Evolutionary conservation across 495 filamentous ascomycete species (phyloP), one percentile per base, ranked within the genome.

Genomic region (Ramalina intermedia): DNA sequence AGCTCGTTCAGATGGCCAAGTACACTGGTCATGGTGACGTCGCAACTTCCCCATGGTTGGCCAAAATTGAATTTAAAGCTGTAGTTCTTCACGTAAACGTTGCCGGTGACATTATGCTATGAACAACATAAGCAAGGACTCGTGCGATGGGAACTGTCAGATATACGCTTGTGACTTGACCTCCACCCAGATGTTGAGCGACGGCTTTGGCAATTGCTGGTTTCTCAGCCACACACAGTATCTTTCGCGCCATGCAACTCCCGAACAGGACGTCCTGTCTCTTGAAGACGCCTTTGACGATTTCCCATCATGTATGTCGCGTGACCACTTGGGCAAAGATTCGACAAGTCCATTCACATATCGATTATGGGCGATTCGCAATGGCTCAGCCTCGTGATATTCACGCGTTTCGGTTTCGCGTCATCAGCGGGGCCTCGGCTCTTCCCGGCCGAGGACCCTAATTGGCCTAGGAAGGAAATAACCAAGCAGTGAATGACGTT

Each of bases 141-240:
- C 4, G 0, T 5, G n/a, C 14, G 2, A 51, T 16, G 6, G 2
- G 26, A 12, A 14, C 39, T 37, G 45, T 33, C 29, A 41, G 3
- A 75, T 79, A 64, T 69, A 93, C 88, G 37, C 73, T 79, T 61
- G 75, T 74, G 47, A 80, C 73, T 23, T 69, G 63, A 42, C 86
- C 85, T 46, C 87, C 87, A 18, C 82, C 81, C 43, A 98, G 72
- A 67, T 96, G 90, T 44, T 79, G 75, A 29, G 91, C 83, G 44
- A 98, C 93, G 40, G 91, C 86, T 65, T 87, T 94, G 45, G 91
- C 84, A 49, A 98, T 96, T 33, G 89, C 89, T 46, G 88, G 88
- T 67, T 98, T 98, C 61, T 98, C 91, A 48, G 91, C 91, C 54
- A 98, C 88, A 60, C 93, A 96, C 23, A 98, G 73, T 52, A 94